These are phyloP conservation scores for Thalassiosira mediterranea DNA, from an alignment of 352 stramenopile species.

Conservation along the genomic window DNA sequence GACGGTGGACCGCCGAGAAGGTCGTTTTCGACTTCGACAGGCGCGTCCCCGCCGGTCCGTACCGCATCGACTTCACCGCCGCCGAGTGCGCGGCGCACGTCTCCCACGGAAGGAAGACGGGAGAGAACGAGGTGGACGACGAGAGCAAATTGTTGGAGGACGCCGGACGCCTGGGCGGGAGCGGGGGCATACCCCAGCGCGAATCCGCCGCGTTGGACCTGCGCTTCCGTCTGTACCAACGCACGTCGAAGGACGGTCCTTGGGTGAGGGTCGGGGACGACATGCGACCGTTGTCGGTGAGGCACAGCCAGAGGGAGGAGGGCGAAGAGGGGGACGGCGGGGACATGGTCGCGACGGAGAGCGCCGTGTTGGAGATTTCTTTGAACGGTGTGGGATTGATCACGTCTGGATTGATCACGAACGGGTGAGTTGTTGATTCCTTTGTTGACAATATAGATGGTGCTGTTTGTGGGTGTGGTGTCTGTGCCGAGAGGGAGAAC, in stretches of 20 bases:
- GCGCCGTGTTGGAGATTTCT: slow-evolving; percentile 68
- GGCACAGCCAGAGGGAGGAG: slow-evolving; percentile 64
- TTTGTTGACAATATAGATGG: no score
- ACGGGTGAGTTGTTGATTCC: slow-evolving; percentile 59
- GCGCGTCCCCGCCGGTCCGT: slow-evolving; percentile 79
- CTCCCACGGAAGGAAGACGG: slow-evolving; percentile 24
- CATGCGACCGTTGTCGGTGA: slow-evolving; percentile 62
- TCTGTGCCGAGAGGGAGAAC: no score
- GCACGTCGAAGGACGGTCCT: slow-evolving; percentile 54
- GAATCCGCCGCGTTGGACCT: slow-evolving; percentile 75
- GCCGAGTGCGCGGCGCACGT: slow-evolving; percentile 73
- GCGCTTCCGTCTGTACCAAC: slow-evolving; percentile 73
- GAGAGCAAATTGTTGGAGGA: slow-evolving; percentile 64
- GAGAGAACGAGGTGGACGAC: slow-evolving; percentile 34
- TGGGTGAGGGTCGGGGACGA: slow-evolving; percentile 76
- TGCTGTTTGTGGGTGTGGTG: no score
- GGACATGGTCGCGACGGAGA: slow-evolving; percentile 73
- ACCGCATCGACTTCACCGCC: slow-evolving; percentile 75
- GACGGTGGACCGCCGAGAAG: slow-evolving; percentile 71
- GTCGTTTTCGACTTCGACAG: slow-evolving; percentile 85
- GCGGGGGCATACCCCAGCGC: slow-evolving; percentile 69
- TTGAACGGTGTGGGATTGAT: slow-evolving; percentile 57
- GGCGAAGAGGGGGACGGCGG: slow-evolving; percentile 57
- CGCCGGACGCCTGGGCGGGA: slow-evolving; percentile 59
- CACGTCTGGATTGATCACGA: slow-evolving; percentile 65